phyloP scores from a whole-genome alignment of 345 rosid species.

The Camelina laxa region DNA sequence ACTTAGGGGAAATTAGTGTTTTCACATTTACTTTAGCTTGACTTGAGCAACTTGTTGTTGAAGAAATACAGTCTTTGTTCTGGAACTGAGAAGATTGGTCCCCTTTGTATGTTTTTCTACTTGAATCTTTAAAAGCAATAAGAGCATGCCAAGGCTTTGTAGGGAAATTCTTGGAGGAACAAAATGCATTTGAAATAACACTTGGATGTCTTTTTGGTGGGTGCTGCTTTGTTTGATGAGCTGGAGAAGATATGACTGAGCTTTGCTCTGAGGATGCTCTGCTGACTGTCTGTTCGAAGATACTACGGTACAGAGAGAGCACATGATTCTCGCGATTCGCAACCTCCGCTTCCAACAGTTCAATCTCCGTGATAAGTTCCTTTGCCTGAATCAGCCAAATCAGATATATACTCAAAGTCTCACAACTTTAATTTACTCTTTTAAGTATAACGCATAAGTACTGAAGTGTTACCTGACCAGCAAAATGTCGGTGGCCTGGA shows the following conservation, averaged over 20 bases:
- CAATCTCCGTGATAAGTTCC: constrained; percentile 84
- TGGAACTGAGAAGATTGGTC: constrained; percentile 45
- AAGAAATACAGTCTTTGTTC: constrained; percentile 46
- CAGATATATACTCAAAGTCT: neutral
- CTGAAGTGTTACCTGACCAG: constrained; percentile 58
- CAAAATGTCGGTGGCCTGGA: constrained; percentile 89
- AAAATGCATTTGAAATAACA: constrained; percentile 79
- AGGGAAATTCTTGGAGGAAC: constrained; percentile 78
- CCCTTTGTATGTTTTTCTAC: constrained; percentile 53
- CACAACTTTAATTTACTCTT: neutral
- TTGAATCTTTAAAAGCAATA: constrained; percentile 50
- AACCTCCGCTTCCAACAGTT: constrained; percentile 83
- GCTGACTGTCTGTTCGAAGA: constrained; percentile 67
- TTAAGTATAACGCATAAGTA: neutral
- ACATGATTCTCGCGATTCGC: constrained; percentile 81
- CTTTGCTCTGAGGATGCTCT: constrained; percentile 62
- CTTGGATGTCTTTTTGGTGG: constrained; percentile 72
- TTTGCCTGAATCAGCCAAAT: constrained; percentile 56
- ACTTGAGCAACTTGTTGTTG: constrained; percentile 51
- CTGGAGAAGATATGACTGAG: constrained; percentile 73
- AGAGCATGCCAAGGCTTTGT: constrained; percentile 63
- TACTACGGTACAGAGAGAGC: constrained; percentile 74
- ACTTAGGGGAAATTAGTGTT: neutral
- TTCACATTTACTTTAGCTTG: constrained; percentile 50
- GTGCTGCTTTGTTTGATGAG: constrained; percentile 64